Evolutionary conservation across 768 basidiomycete species (phyloP).

Genomic region (Agrocybe chaxingu): DNA sequence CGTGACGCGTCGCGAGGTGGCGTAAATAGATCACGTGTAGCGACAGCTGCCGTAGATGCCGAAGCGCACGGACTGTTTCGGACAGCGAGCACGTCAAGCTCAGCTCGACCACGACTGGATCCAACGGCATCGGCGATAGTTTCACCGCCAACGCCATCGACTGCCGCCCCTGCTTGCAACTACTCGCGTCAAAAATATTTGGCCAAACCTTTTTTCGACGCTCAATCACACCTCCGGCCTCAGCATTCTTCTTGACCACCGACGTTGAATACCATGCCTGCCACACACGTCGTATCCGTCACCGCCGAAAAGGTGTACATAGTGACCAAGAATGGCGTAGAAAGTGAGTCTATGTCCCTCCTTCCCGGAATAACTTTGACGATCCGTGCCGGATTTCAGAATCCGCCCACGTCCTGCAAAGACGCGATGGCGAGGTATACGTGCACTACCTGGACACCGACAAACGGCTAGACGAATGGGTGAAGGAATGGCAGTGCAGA

Average conservation of each 20-base stretch:
- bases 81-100: conserved; percentile 11
- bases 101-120: too few species aligned
- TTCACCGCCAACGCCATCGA: too few species aligned
- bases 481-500: conserved; percentile 42
- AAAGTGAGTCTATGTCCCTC: conserved; percentile 21
- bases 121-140: too few species aligned
- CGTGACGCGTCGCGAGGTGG: too few species aligned
- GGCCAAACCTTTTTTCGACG: too few species aligned
- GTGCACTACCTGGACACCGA: conserved; percentile 74
- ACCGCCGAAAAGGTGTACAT: conserved; percentile 25
- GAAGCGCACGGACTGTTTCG: conserved; percentile 13
- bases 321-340: conserved; percentile 29
- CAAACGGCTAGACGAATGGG: conserved; percentile 76
- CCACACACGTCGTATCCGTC: conserved; percentile 24
- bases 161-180: too few species aligned
- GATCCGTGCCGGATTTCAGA: conserved; percentile 23
- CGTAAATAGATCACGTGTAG: too few species aligned
- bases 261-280: conserved; percentile 21
- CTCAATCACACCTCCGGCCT: too few species aligned
- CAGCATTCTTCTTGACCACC: not conserved
- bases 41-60: too few species aligned
- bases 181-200: too few species aligned
- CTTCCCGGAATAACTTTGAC: conserved; percentile 2
- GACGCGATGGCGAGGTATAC: conserved; percentile 50
- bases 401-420: conserved; percentile 51